phyloP scores from a whole-genome alignment of 2,329 filamentous ascomycete genomes.

The Purpureocillium takamizusanense region DNA sequence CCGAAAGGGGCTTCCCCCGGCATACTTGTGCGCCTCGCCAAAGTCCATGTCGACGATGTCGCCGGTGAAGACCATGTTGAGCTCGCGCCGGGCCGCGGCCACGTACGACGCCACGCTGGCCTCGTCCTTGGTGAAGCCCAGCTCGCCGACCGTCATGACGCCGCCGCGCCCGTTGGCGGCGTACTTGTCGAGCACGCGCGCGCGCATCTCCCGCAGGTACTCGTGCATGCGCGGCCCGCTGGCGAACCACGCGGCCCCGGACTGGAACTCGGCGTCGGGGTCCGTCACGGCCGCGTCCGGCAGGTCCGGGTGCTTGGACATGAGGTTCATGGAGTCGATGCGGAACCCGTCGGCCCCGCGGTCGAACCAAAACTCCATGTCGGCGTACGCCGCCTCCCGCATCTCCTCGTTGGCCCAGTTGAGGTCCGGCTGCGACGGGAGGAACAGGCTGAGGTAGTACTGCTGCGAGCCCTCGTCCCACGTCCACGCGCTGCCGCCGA shows the following conservation, averaged over 20 bases:
- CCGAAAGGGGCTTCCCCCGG: constrained; percentile 31
- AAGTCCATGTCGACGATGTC: constrained; percentile 17
- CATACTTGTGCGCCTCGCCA: constrained; percentile 24
- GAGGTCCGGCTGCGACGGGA: constrained; percentile 54
- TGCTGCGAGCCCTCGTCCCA: constrained; percentile 25
- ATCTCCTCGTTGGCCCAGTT: constrained; percentile 57
- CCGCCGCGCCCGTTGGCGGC: constrained; percentile 22
- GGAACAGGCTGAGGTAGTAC: constrained; percentile 51
- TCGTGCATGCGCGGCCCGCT: constrained; percentile 46
- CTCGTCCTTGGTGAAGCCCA: constrained; percentile 23
- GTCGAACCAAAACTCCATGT: constrained; percentile 57
- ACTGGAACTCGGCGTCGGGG: constrained; percentile 21
- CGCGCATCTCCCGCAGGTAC: constrained; percentile 5
- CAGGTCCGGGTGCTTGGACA: constrained; percentile 39
- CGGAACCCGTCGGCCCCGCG: constrained; percentile 50
- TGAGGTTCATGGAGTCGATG: constrained; percentile 49
- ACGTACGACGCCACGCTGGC: constrained; percentile 37
- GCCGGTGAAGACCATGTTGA: constrained; percentile 18
- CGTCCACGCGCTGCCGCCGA: constrained; percentile 26
- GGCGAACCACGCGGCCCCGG: constrained; percentile 33
- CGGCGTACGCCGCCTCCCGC: constrained; percentile 48
- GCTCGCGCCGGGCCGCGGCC: constrained; percentile 27
- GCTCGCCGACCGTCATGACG: constrained; percentile 33
- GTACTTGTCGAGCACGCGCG: constrained; percentile 34
- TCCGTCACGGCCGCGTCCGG: constrained; percentile 33